Evolutionary conservation across 441 rosid species (phyloP).

Genomic region (Corymbia citriodora): DNA sequence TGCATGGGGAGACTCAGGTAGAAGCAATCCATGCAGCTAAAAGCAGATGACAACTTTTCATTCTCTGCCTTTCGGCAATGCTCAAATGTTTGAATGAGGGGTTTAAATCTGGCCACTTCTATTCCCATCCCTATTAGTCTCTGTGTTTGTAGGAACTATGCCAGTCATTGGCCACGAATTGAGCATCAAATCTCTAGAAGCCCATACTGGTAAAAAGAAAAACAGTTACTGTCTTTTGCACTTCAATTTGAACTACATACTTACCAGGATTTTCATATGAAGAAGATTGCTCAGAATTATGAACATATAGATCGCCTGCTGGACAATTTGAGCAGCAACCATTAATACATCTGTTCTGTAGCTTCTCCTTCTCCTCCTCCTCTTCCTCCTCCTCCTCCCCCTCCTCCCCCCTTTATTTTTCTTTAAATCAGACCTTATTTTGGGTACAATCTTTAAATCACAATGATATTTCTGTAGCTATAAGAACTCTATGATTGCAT

Average conservation of each 20-base stretch:
- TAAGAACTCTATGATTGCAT: background rate
- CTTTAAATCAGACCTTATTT: background rate
- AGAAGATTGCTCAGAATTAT: background rate
- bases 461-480: background rate
- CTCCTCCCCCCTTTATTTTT: background rate
- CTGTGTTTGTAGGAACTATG: background rate
- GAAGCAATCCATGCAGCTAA: background rate
- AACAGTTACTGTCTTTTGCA: background rate
- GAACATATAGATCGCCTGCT: background rate
- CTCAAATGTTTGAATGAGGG: background rate
- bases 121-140: background rate
- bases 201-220: background rate
- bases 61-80: background rate
- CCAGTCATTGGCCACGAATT: background rate
- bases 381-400: background rate
- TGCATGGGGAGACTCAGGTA: background rate
- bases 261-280: background rate
- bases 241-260: background rate
- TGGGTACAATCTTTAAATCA: background rate
- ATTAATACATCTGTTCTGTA: background rate
- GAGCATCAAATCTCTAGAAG: background rate
- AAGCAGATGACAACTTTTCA: background rate
- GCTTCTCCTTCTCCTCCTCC: background rate
- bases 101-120: background rate
- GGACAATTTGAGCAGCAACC: background rate